These are phyloP conservation scores for Mortierella sp. DNA, from an alignment of 371 early-diverging fungal genomes.

Conservation along the genomic window DNA sequence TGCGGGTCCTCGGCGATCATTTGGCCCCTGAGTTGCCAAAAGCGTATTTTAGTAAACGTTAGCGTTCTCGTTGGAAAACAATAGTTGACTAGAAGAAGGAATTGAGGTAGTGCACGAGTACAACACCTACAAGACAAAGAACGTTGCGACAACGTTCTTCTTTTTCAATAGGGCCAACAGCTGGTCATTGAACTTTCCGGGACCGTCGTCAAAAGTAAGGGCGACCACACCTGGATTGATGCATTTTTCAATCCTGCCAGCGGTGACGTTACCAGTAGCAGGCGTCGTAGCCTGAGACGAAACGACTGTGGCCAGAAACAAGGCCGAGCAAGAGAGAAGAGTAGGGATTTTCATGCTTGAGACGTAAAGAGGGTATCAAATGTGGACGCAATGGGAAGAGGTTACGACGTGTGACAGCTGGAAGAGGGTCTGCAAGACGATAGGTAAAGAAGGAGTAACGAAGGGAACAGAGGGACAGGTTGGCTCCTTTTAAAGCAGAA, in stretches of 20 bases:
- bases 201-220: conserved; percentile 66
- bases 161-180: conserved; percentile 55
- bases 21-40: conserved; percentile 16
- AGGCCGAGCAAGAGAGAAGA: conserved; percentile 27
- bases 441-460: no score
- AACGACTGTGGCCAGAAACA: conserved; percentile 3
- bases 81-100: background rate
- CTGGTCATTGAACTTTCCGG: conserved; percentile 47
- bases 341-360: conserved; percentile 11
- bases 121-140: conserved; percentile 59
- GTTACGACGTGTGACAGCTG: no score
- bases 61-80: background rate
- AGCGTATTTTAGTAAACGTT: background rate
- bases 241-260: conserved; percentile 46
- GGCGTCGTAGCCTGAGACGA: background rate
- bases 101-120: background rate
- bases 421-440: no score
- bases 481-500: no score
- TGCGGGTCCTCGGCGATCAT: conserved; percentile 15
- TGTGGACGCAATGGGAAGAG: background rate
- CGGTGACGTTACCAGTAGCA: background rate
- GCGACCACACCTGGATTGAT: conserved; percentile 60
- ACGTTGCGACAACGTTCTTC: conserved; percentile 62
- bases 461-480: no score
- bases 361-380: no score